Evolutionary conservation across 2,329 filamentous ascomycete genomes (phyloP), one percentile per base, ranked within the genome.

Genomic region (Ascochyta fabae): DNA sequence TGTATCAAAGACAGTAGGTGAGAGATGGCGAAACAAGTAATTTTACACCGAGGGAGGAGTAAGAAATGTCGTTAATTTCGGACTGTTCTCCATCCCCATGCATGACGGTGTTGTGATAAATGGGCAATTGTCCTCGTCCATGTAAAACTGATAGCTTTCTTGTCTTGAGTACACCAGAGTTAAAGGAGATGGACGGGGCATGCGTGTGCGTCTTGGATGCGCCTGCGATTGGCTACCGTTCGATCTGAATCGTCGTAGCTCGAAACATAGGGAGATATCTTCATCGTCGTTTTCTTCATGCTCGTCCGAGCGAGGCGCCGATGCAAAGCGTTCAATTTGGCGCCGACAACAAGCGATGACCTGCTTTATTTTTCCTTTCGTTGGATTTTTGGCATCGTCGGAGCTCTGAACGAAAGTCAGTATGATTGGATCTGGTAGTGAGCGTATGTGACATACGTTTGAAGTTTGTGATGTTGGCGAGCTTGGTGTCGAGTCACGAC

Each of bases 81-180:
- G 35, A 35, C 41, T 51, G 10, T 16, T 33, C 0, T 12, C 24
- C 7, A 29, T 33, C 22, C 48, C 48, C 22, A 56, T 15, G n/a
- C 36, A 43, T 1, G 36, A 45, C 15, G 53, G 48, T 27, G 53
- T 51, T 8, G 53, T 56, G 22, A 56, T 51, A 33, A 56, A 56
- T 13, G 53, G 53, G 22, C 47, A 24, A 3, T 34, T 48, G 3
- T 47, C 48, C n/a, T 51, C 43, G n/a, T 56, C 48, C 47, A 51
- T 56, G 10, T 56, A 56, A n/a, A 48, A 52, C 6, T 43, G 36
- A 8, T 51, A 56, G 53, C 47, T 56, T 9, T 29, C 24, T 29
- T 42, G 22, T 4, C 48, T 45, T 16, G 29, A 41, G 12, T 23
- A 8, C 3, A 15, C 15, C 16, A 38, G 2, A 24, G 23, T 10